These are phyloP conservation scores for Whalleya microplaca DNA, from an alignment of 2,329 filamentous ascomycete genomes.

Conservation along the genomic window DNA sequence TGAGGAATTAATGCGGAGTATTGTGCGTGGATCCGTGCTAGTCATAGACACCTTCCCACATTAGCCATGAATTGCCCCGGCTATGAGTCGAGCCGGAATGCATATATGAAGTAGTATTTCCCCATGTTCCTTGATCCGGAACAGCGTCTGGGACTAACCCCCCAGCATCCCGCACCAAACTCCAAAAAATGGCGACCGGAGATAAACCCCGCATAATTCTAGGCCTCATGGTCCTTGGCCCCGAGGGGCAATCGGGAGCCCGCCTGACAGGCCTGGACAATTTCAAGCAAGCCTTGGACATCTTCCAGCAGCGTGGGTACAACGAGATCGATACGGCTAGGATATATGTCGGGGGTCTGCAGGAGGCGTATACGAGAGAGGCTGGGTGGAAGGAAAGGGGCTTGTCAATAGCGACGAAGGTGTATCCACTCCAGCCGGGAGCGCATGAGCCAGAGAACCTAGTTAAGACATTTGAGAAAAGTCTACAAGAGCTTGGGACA, in stretches of 20 bases:
- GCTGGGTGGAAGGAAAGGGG: constrained; percentile 78
- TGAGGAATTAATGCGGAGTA: too few relatives aligned
- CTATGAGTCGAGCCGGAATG: too few relatives aligned
- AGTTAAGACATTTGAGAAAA: constrained; percentile 64
- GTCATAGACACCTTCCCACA: too few relatives aligned
- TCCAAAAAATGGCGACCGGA: constrained; percentile 15
- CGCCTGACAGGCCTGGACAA: constrained; percentile 69
- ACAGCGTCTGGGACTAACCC: too few relatives aligned
- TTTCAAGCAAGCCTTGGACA: constrained; percentile 72
- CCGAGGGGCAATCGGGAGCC: constrained; percentile 62
- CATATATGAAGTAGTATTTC: too few relatives aligned
- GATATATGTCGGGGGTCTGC: constrained; percentile 71
- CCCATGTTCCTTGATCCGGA: too few relatives aligned
- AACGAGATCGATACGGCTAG: constrained; percentile 83
- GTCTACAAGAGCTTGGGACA: constrained; percentile 70
- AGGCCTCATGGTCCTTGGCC: constrained; percentile 81
- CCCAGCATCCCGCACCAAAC: too few relatives aligned
- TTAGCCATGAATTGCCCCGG: too few relatives aligned
- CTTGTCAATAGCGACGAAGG: constrained; percentile 76
- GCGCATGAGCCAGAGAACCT: constrained; percentile 67
- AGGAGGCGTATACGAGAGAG: constrained; percentile 78
- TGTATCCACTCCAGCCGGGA: constrained; percentile 64
- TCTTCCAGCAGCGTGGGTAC: constrained; percentile 76
- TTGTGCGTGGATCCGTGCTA: too few relatives aligned
- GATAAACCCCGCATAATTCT: constrained; percentile 72